Percentiles rank a stretch among this genome's conserved stretches.
phyloP scores from a whole-genome alignment of 176 grass and related monocot genomes.

The Thalia dealbata region DNA sequence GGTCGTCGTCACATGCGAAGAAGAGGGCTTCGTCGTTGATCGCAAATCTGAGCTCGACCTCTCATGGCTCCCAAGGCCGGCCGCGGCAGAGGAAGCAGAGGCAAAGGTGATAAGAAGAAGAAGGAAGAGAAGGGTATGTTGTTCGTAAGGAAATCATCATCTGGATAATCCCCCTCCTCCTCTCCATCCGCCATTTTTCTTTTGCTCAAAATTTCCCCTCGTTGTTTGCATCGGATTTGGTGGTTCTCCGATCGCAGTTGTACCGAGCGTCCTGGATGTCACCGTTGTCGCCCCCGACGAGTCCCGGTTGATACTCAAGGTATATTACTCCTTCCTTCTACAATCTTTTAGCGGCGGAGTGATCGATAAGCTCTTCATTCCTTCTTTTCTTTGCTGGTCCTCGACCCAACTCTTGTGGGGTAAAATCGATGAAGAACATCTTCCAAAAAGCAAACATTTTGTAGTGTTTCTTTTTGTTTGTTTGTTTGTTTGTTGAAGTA shows the following conservation, averaged over 20 bases:
- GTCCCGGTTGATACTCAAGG: slow-evolving; percentile 92
- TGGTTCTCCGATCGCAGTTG: slow-evolving; percentile 33
- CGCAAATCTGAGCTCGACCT: not conserved
- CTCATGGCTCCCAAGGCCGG: slow-evolving; percentile 88
- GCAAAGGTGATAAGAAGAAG: slow-evolving; percentile 78
- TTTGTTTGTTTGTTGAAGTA: not conserved
- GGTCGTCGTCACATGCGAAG: not conserved
- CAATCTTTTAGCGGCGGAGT: not conserved
- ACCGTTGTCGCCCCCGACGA: slow-evolving; percentile 60
- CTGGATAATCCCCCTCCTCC: not conserved
- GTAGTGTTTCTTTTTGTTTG: too few species aligned
- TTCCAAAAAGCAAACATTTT: not conserved
- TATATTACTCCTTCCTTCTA: slow-evolving; percentile 26
- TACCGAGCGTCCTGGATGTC: slow-evolving; percentile 63
- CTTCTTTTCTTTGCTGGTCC: not conserved
- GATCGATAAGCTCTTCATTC: slow-evolving; percentile 7
- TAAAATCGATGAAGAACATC: too few species aligned
- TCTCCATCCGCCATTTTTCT: not conserved
- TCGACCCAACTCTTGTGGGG: not conserved
- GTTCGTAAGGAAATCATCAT: too few species aligned
- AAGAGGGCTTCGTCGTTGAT: not conserved
- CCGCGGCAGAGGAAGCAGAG: slow-evolving; percentile 57
- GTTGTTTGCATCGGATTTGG: not conserved
- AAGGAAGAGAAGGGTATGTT: slow-evolving; percentile 87
- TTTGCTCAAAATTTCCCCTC: too few species aligned